Evolutionary conservation across 1,284 basidiomycete species (phyloP).

Genomic region (Ganoderma multipileum): DNA sequence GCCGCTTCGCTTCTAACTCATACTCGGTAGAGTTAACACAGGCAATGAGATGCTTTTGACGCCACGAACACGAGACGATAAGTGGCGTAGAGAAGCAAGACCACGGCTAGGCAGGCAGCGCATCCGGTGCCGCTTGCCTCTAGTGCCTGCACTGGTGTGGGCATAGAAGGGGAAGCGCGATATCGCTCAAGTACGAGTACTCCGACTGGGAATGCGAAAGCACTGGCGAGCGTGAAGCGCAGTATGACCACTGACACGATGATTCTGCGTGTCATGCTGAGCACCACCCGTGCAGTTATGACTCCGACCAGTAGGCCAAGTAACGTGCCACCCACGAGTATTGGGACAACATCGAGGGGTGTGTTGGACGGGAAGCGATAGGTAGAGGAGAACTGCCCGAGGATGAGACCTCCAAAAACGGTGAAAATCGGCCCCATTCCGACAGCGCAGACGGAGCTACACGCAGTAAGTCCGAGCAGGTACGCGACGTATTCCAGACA

Average conservation of each 20-base stretch:
- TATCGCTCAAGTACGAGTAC: background rate
- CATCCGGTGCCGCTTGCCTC: background rate
- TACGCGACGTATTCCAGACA: background rate
- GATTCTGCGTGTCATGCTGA: background rate
- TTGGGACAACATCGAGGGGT: background rate
- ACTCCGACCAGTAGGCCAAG: background rate
- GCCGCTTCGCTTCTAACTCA: background rate
- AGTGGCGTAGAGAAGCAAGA: background rate
- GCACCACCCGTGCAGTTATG: background rate
- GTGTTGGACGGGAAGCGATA: background rate
- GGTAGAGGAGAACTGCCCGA: background rate
- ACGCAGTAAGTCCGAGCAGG: background rate
- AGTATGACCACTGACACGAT: background rate
- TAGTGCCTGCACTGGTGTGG: background rate
- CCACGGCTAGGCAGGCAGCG: background rate
- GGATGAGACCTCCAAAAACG: background rate
- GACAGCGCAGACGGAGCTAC: background rate
- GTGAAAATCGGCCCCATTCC: background rate
- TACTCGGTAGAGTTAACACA: background rate
- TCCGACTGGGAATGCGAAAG: background rate
- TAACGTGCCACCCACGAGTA: background rate
- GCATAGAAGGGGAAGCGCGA: background rate
- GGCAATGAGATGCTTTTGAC: background rate
- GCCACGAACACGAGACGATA: background rate
- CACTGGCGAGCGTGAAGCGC: conserved; percentile 2